Conservation (phyloP, 2,329 filamentous ascomycete genomes). For the Penicillium sp. region DNA sequence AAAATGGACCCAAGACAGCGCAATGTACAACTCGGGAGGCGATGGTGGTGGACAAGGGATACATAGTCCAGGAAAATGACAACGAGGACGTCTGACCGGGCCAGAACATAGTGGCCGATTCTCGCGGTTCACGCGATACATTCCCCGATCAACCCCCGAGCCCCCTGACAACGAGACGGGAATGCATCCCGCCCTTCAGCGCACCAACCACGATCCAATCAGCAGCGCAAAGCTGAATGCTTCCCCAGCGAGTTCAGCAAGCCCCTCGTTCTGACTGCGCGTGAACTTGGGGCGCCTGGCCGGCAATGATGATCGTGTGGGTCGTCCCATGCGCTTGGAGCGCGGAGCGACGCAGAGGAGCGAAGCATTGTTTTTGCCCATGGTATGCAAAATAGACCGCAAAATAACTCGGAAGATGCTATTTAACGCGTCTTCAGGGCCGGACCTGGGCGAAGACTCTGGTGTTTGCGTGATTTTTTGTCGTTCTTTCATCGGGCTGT, state of each 20-base stretch:
- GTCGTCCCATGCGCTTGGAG: conserved; percentile 18
- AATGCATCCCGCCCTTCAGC: conserved; percentile 17
- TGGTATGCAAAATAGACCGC: conserved; percentile 13
- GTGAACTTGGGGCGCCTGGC: background rate
- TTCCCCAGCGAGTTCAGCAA: conserved; percentile 1
- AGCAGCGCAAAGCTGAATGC: background rate
- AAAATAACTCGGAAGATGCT: conserved; percentile 12
- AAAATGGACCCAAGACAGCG: no score
- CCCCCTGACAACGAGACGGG: conserved; percentile 24
- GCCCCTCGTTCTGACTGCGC: background rate
- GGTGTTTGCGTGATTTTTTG: conserved; percentile 3
- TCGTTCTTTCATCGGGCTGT: conserved; percentile 14
- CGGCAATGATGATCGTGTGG: conserved; percentile 16
- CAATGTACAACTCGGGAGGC: no score
- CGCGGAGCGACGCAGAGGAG: conserved; percentile 8
- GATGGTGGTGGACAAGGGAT: no score
- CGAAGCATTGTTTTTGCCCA: conserved; percentile 14
- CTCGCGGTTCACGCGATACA: no score
- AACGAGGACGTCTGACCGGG: no score
- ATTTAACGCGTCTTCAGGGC: conserved; percentile 16
- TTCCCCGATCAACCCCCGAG: conserved; percentile 17
- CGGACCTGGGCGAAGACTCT: conserved; percentile 1
- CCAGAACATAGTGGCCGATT: no score
- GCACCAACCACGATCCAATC: conserved; percentile 11
- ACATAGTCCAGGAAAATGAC: no score